Conservation (phyloP, 1,139 yeast species). For the Taiozyma onychis region DNA sequence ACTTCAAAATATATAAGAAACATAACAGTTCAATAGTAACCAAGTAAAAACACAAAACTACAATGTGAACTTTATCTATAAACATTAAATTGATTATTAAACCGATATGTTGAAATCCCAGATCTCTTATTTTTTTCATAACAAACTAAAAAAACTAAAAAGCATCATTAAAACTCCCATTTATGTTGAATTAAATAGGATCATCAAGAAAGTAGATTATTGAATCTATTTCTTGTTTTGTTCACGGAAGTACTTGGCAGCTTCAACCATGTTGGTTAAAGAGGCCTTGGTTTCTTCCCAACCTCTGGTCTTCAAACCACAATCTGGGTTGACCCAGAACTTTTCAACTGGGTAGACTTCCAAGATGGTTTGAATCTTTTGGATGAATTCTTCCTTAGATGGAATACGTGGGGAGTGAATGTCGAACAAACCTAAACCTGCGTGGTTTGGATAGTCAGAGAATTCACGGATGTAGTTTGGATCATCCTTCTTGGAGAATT, state of each 20-base stretch:
- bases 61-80: neutral
- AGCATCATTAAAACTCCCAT: slow-evolving; percentile 9
- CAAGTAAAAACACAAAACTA: neutral
- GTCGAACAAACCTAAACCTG: slow-evolving; percentile 98
- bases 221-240: slow-evolving; percentile 28
- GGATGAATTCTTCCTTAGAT: slow-evolving; percentile 90
- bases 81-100: slow-evolving; percentile 4
- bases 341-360: slow-evolving; percentile 96
- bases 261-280: slow-evolving; percentile 96
- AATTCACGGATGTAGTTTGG: slow-evolving; percentile 97
- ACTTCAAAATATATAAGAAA: neutral
- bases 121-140: slow-evolving; percentile 12
- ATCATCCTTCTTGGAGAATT: slow-evolving; percentile 99
- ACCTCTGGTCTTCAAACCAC: slow-evolving; percentile 98
- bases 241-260: slow-evolving; percentile 94
- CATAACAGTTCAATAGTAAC: no score
- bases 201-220: neutral
- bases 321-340: slow-evolving; percentile 99
- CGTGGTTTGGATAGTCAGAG: slow-evolving; percentile 98
- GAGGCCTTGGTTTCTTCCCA: slow-evolving; percentile 88
- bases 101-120: slow-evolving; percentile 33
- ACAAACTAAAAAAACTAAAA: slow-evolving; percentile 14
- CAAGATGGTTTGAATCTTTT: slow-evolving; percentile 90
- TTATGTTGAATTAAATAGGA: slow-evolving; percentile 19
- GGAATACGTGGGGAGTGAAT: slow-evolving; percentile 99